Conservation (phyloP, 1,284 basidiomycete genomes). For the Pseudozyma sp. region DNA sequence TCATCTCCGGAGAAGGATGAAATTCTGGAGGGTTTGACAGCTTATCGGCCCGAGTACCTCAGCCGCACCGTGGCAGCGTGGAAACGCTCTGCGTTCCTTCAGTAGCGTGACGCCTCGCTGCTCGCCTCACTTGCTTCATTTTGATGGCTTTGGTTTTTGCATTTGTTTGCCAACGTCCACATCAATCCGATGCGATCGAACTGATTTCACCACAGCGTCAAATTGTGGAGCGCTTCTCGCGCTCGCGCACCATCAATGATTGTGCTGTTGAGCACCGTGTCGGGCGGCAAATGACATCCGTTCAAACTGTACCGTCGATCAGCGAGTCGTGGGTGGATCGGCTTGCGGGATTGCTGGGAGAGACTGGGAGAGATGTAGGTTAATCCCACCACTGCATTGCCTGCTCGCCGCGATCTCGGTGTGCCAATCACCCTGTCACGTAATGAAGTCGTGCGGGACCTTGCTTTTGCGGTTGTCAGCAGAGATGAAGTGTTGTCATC, state of each 20-base stretch:
- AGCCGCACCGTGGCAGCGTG: constrained; percentile 26
- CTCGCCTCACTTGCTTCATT: constrained; percentile 8
- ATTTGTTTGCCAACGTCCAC: neutral
- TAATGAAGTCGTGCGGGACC: constrained; percentile 12
- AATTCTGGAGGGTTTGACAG: constrained; percentile 11
- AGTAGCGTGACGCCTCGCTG: neutral
- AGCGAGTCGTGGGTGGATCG: no score
- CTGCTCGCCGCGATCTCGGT: neutral
- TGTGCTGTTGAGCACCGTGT: no score
- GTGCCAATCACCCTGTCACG: neutral
- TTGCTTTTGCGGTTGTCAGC: neutral
- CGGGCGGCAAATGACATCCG: no score
- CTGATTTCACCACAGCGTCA: no score
- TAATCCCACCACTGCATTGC: no score
- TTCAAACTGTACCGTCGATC: no score
- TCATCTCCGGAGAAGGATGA: constrained; percentile 5
- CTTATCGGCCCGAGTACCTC: constrained; percentile 27
- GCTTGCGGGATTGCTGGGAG: no score
- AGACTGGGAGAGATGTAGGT: no score
- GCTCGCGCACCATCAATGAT: no score
- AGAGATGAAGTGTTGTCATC: constrained; percentile 5
- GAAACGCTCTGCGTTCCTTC: constrained; percentile 27
- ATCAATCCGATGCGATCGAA: no score
- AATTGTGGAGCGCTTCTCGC: no score
- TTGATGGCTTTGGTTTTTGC: neutral